Evolutionary conservation across 2,329 filamentous ascomycete genomes (phyloP), one percentile per base, ranked within the genome.

Genomic region (Hymenoscyphus repandus): DNA sequence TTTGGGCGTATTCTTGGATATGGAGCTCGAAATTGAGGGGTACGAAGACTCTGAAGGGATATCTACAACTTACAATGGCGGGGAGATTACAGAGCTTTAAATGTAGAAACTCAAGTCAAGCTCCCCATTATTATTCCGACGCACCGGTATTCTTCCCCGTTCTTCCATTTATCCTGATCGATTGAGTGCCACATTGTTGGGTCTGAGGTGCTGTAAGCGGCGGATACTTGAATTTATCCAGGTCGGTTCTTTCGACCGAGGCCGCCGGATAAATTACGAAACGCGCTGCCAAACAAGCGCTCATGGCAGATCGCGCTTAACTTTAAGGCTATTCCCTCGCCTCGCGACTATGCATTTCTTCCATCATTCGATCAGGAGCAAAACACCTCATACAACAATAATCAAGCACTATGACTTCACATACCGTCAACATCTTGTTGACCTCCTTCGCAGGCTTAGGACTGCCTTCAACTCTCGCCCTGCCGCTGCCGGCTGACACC

Each of bases 371-470:
- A 36, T 32, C 13, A 9, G 5, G 1, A 17, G 11, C 9, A 33
- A 5, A 30, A 6, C 12, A 49, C 33, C 31, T 33, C 17, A 15
- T n/a, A 20, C 42, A 45, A 40, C 27, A 39, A 33, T 9, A 15
- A 9, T 40, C 18, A 4, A 12, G 11, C 30, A 60, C 32, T 12
- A 88, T 88, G 83, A 71, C 74, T 36, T 62, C 75, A 1, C 69
- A 68, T 56, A 80, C 73, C 36, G 72, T 95, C 66, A 96, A 95
- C 70, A 76, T 97, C 56, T 80, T 97, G 52, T 75, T 99, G 54
- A 85, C 89, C 60, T 89, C 86, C 55, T 92, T 97, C 64, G 78
- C 85, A 6, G 92, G 92, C 56, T 78, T 95, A 15, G 84, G 85
- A 42, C 78, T 96, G 6, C 90, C 92, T 2, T 74, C 86, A n/a